phyloP scores from a whole-genome alignment of 441 rosid species.

The Pelargonium fulgidum region DNA sequence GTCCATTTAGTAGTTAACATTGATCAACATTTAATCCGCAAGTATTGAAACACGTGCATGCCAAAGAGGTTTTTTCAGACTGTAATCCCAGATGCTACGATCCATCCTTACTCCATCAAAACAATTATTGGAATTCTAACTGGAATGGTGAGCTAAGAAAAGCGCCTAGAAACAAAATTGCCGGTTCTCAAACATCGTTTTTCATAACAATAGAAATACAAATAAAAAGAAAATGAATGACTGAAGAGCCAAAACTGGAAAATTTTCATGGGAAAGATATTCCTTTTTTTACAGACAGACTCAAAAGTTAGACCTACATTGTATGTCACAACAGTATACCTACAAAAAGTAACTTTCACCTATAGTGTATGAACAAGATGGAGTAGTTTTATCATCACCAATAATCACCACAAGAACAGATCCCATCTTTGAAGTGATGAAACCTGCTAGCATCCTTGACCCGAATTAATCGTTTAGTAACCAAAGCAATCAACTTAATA shows the following conservation, averaged over 20 bases:
- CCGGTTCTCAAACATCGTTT: background rate
- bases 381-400: slow-evolving; percentile 44
- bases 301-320: background rate
- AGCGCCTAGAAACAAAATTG: background rate
- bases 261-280: background rate
- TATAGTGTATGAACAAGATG: slow-evolving; percentile 1
- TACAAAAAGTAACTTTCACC: background rate
- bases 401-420: slow-evolving; percentile 85
- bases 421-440: slow-evolving; percentile 32
- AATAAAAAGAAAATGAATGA: background rate
- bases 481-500: slow-evolving; percentile 50
- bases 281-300: background rate
- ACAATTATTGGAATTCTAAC: background rate
- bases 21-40: too few relatives aligned
- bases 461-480: slow-evolving; percentile 52
- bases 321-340: background rate
- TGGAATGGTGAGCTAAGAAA: background rate
- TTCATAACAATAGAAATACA: background rate
- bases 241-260: background rate
- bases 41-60: too few relatives aligned
- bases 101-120: background rate
- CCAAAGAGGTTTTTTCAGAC: too few relatives aligned
- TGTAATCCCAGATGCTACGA: background rate
- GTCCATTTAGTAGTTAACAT: too few relatives aligned
- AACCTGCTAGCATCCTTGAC: slow-evolving; percentile 70